A percentile compares a stretch with the other conserved stretches of the same genome.
Conservation (phyloP, 176 grass and related monocot genomes). For the Musa beccarii region DNA sequence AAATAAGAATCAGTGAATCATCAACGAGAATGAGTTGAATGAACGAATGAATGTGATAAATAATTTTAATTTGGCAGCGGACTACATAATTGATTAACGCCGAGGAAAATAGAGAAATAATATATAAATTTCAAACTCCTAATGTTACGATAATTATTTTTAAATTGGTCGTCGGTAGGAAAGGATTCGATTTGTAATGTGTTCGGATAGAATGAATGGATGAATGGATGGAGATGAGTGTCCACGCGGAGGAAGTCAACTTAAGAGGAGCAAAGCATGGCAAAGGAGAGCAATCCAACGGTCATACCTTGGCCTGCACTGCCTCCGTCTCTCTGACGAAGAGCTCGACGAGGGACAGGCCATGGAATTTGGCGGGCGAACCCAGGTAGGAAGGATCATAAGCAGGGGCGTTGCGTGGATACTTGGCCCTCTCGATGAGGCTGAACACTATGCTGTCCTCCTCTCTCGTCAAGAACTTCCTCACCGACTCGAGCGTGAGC, state of each 20-base stretch:
- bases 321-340: slow-evolving; percentile 43
- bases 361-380: background rate
- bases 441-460: slow-evolving; percentile 70
- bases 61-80: no score
- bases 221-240: no score
- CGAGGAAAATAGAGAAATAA: no score
- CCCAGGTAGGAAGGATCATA: slow-evolving; percentile 24
- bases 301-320: slow-evolving; percentile 52
- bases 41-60: no score
- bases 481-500: slow-evolving; percentile 42
- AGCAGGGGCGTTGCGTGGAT: slow-evolving; percentile 35
- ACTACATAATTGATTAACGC: no score
- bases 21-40: no score
- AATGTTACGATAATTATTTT: no score
- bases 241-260: background rate
- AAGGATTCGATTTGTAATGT: no score
- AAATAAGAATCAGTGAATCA: no score
- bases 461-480: slow-evolving; percentile 56
- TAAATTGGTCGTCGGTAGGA: no score
- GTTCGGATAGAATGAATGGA: no score
- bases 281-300: background rate
- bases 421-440: slow-evolving; percentile 63
- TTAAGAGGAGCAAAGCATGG: background rate
- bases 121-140: no score
- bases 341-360: slow-evolving; percentile 37